Evolutionary conservation across 495 filamentous ascomycete species (phyloP).

Genomic region (Penicillium cataractarum): DNA sequence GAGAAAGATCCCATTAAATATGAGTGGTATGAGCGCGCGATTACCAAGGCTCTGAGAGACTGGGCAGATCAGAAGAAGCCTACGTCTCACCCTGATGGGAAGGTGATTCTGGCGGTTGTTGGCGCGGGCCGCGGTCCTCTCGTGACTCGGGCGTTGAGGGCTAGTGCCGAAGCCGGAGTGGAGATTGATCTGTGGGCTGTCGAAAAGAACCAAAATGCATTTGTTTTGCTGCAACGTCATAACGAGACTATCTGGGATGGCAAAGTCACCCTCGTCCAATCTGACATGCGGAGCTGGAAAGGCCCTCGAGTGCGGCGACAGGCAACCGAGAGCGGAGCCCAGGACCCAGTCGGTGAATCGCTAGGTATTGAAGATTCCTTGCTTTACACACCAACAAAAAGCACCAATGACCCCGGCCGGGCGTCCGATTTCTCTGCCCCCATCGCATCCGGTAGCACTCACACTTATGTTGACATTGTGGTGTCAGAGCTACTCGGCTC

Average conservation of each 20-base stretch:
- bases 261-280: conserved; percentile 82
- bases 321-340: not conserved
- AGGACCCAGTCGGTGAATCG: conserved; percentile 35
- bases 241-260: conserved; percentile 77
- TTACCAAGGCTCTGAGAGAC: conserved; percentile 78
- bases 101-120: conserved; percentile 87
- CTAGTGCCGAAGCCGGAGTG: conserved; percentile 74
- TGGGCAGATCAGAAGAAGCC: conserved; percentile 73
- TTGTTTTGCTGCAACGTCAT: conserved; percentile 83
- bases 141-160: conserved; percentile 80
- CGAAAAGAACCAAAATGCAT: conserved; percentile 98
- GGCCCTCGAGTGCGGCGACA: conserved; percentile 53
- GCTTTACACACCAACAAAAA: conserved; percentile 30
- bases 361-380: conserved; percentile 39
- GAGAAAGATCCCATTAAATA: conserved; percentile 99
- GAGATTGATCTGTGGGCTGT: conserved; percentile 85
- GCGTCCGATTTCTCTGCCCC: conserved; percentile 15
- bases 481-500: conserved; percentile 93
- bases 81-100: conserved; percentile 65
- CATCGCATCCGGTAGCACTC: conserved; percentile 15
- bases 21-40: conserved; percentile 88
- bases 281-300: conserved; percentile 96
- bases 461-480: conserved; percentile 84
- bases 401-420: conserved; percentile 22
- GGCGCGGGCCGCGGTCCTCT: conserved; percentile 91